A percentile compares a stretch with the other conserved stretches of the same genome.
Evolutionary conservation across 169 alveolate species (phyloP).

Genomic region (Cryptosporidium viatorum): DNA sequence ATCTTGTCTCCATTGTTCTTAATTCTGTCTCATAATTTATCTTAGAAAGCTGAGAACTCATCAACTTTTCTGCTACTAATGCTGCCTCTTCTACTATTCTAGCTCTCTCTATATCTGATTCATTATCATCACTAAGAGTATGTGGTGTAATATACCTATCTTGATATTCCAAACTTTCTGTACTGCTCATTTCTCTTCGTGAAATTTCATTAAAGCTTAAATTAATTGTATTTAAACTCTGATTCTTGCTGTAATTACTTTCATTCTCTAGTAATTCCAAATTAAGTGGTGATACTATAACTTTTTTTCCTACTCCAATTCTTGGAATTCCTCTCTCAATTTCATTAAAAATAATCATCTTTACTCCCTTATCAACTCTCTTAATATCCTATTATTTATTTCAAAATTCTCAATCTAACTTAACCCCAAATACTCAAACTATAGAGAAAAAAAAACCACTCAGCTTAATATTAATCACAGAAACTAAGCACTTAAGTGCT

Average conservation of each 20-base stretch:
- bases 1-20: conserved; percentile 67
- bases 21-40: conserved; percentile 35
- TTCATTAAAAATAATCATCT: not conserved
- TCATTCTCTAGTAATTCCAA: not conserved
- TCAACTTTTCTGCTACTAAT: conserved; percentile 48
- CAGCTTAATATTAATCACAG: not conserved
- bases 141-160: conserved; percentile 10
- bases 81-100: conserved; percentile 60
- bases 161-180: conserved; percentile 39
- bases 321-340: not conserved
- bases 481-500: not conserved
- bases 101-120: conserved; percentile 65
- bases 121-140: conserved; percentile 14
- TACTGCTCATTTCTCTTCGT: conserved; percentile 26
- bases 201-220: not conserved
- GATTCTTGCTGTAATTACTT: not conserved
- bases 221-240: not conserved
- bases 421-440: not conserved
- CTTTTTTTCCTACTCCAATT: not conserved
- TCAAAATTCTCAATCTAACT: too few species aligned
- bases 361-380: not conserved
- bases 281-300: conserved; percentile 3
- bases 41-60: conserved; percentile 54
- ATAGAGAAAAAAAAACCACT: too few species aligned
- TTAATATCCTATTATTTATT: too few species aligned